phyloP scores from a whole-genome alignment of 1,284 basidiomycete species.

The Caloboletus inedulis region DNA sequence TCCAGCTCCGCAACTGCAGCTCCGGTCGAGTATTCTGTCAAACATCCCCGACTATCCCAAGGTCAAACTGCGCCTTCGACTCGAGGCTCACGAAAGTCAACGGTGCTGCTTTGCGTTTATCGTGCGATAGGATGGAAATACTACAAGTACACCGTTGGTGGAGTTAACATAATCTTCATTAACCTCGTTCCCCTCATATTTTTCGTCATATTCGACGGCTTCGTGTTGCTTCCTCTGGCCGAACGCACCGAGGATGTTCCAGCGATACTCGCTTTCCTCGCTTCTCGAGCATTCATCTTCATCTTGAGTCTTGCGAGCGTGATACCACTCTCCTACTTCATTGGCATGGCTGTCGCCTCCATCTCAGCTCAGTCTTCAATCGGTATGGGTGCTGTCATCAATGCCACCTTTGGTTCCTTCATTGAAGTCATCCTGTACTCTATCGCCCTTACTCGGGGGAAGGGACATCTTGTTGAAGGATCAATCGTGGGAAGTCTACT shows the following conservation, averaged over 20 bases:
- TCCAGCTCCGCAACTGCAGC: conserved; percentile 24
- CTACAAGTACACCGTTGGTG: conserved; percentile 99
- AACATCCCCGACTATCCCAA: conserved; percentile 53
- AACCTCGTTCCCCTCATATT: conserved; percentile 93
- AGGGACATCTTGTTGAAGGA: conserved; percentile 94
- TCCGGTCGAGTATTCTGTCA: conserved; percentile 48
- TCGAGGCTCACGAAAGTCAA: conserved; percentile 69
- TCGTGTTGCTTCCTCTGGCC: conserved; percentile 74
- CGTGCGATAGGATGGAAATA: conserved; percentile 89
- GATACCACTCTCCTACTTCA: conserved; percentile 98
- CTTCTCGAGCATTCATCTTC: conserved; percentile 83
- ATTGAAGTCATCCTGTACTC: conserved; percentile 96
- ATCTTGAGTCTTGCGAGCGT: conserved; percentile 84
- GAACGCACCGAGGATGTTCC: conserved; percentile 63
- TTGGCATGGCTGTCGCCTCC: conserved; percentile 99
- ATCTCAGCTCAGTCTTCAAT: conserved; percentile 98
- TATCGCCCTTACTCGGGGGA: conserved; percentile 86
- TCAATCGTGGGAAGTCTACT: conserved; percentile 93
- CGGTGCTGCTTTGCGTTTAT: conserved; percentile 94
- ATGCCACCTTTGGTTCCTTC: conserved; percentile 97
- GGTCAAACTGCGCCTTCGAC: conserved; percentile 72
- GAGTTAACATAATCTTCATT: conserved; percentile 98
- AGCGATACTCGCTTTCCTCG: conserved; percentile 65
- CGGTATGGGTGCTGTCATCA: conserved; percentile 99
- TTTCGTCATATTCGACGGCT: conserved; percentile 93